Base-by-base conservation (phyloP, 2,329 filamentous ascomycete genomes). In the Aspergillus ochraceoroseus region DNA sequence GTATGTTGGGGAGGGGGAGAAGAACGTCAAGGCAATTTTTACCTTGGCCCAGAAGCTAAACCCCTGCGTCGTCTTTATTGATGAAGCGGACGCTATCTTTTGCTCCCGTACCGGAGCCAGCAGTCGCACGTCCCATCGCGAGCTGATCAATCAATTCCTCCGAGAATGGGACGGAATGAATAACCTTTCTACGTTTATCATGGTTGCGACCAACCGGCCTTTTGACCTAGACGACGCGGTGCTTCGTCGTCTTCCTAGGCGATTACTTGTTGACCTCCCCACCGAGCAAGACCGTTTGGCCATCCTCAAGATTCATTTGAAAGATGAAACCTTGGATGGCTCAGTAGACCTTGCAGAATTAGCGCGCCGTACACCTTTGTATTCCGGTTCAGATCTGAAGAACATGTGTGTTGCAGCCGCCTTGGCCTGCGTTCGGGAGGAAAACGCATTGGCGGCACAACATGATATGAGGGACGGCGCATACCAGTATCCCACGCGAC, bases 131-230 rank as follows among this genome's bases (percentile, higher is more conserved):
- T 82, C 78, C 1, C 86, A 94, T 53, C 80, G 89, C 34, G 90
- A 95, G 62, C 83, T 92, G 39, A 89, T 96, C 63, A 98, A 95
- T 59, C 90, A 98, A 65, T 96, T 96, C 63, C 71, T 98, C 34
- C 84, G 88, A 38, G 90, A 96, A 63, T 96, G 90, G 92, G 92
- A 96, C 55, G 92, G 92, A 7, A 83, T 96, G 72, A 84, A 85
- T 53, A 74, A 80, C 43, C 77, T 81, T 32, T 85, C 84, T 12
- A 87, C 90, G 2, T 96, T 98, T 62, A 90, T 98, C 64, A 95
- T 98, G 88, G 88, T 96, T 0, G 90, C 92, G 18, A 96, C 89
- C 6, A 96, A 98, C 64, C 76, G 90, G 7, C 92, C 92, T 0
- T 95, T 94, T 57, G 92, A 96, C 57, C 77, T 98, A 1, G 92